phyloP scores from a whole-genome alignment of 2,329 filamentous ascomycete species.

The Alternaria panax region DNA sequence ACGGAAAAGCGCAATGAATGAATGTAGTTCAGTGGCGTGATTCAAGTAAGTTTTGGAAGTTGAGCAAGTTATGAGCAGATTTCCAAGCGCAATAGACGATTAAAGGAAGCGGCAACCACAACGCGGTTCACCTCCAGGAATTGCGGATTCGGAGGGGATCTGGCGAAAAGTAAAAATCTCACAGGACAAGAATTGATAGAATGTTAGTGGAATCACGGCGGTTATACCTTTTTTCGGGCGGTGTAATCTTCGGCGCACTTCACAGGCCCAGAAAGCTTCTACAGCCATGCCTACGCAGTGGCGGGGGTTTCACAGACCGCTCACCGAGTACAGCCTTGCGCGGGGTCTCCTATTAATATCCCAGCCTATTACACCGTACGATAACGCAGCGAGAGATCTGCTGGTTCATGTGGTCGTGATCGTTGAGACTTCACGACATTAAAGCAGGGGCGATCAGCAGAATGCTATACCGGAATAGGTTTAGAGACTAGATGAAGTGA shows the following conservation, averaged over 20 bases:
- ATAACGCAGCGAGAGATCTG: not conserved
- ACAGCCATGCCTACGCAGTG: not conserved
- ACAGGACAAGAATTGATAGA: not conserved
- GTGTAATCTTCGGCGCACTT: not conserved
- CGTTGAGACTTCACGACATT: not conserved
- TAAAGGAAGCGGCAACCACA: not conserved
- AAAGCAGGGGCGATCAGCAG: conserved; percentile 1
- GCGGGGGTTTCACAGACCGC: conserved; percentile 5
- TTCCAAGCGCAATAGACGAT: not conserved
- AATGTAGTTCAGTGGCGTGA: not conserved
- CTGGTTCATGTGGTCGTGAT: not conserved
- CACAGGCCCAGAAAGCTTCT: not conserved
- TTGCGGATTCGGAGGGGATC: not conserved
- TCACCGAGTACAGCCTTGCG: not conserved
- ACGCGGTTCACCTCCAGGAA: not conserved
- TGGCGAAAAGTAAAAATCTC: not conserved
- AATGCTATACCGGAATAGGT: conserved; percentile 20
- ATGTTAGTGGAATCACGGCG: not conserved
- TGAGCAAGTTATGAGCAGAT: conserved; percentile 23
- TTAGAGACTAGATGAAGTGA: conserved; percentile 14
- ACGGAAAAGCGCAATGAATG: not conserved
- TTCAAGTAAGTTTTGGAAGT: conserved; percentile 1
- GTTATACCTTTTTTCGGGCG: not conserved
- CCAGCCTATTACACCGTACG: not conserved
- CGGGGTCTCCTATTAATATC: not conserved